Percentiles rank a stretch among this genome's conserved stretches.
These are phyloP conservation scores for Aphanoascus verrucosus DNA, from an alignment of 2,329 filamentous ascomycete species.

Conservation along the genomic window DNA sequence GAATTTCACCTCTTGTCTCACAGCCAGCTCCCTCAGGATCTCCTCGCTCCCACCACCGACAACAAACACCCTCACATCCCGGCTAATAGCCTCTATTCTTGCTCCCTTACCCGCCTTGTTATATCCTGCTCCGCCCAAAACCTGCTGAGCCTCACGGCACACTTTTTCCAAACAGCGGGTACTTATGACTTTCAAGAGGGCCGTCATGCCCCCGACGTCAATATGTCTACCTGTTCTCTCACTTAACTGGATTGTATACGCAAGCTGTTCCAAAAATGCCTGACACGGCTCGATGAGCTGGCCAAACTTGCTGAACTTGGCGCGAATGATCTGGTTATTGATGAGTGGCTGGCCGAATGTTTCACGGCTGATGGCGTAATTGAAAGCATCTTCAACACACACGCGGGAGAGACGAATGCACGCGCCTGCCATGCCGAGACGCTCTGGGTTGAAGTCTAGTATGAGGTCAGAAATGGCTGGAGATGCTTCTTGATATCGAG, in stretches of 20 bases:
- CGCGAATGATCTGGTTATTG: constrained; percentile 48
- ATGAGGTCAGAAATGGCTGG: constrained; percentile 36
- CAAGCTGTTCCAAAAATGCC: constrained; percentile 52
- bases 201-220: constrained; percentile 43
- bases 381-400: constrained; percentile 50
- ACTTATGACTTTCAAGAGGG: constrained; percentile 43
- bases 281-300: constrained; percentile 51
- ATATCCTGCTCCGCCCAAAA: constrained; percentile 45
- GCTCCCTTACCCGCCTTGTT: constrained; percentile 41
- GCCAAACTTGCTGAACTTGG: constrained; percentile 50
- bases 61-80: constrained; percentile 41
- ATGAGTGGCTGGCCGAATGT: constrained; percentile 52
- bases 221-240: constrained; percentile 29
- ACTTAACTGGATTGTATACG: constrained; percentile 42
- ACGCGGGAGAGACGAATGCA: constrained; percentile 52
- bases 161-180: constrained; percentile 45
- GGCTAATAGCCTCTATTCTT: constrained; percentile 44
- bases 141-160: constrained; percentile 46
- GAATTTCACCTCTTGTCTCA: constrained; percentile 19
- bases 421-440: constrained; percentile 54
- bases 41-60: constrained; percentile 34
- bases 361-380: constrained; percentile 53
- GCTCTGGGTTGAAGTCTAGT: constrained; percentile 62
- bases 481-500: not conserved
- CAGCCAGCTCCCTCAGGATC: constrained; percentile 29